Base-by-base conservation (phyloP, 768 basidiomycete species). In the Hebeloma cylindrosporum region DNA sequence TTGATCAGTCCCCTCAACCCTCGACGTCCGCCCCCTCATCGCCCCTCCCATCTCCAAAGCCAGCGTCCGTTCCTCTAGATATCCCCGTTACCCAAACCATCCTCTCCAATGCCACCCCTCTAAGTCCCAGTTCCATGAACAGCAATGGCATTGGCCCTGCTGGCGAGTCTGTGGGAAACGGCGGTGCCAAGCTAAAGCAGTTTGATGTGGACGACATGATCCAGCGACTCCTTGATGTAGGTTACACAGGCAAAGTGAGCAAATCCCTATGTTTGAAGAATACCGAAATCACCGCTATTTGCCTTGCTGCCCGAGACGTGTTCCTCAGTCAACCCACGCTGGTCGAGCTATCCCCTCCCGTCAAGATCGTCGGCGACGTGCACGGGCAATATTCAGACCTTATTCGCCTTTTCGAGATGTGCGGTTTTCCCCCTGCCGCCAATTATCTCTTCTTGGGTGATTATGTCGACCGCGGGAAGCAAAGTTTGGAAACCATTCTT, bases 361-460 rank as follows among this genome's bases (percentile, higher is more conserved):
- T 99, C 56, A 99, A 98, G 78, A 97, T 99, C 52, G 96, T 98
- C 13, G 96, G 96, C 20, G 96, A 99, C 67, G 94, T 98, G 5
- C 96, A 99, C 60, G 96, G 96, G 5, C 96, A 99, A 71, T 99
- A 97, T 67, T 91, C 90, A 39, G 96, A 99, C 75, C 83, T 99
- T 58, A 98, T 98, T 58, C 87, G 96, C 41, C 70, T 99, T 34
- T 99, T 99, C 59, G 96, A 98, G 68, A 98, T 98, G 95, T 98
- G 96, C 62, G 96, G 96, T 17, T 99, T 98, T 67, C 96, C 96
- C 20, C 96, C 96, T 4, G 78, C 86, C 4, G 86, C 93, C 56
- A 98, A 98, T 63, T 99, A 98, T 67, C 88, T 99, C 49, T 99
- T 98, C 76, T 79, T 99, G 32, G 96, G 96, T 32, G 96, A 99